These are phyloP conservation scores for Gentiana straminea DNA, from an alignment of 257 asterid genomes.

Conservation along the genomic window DNA sequence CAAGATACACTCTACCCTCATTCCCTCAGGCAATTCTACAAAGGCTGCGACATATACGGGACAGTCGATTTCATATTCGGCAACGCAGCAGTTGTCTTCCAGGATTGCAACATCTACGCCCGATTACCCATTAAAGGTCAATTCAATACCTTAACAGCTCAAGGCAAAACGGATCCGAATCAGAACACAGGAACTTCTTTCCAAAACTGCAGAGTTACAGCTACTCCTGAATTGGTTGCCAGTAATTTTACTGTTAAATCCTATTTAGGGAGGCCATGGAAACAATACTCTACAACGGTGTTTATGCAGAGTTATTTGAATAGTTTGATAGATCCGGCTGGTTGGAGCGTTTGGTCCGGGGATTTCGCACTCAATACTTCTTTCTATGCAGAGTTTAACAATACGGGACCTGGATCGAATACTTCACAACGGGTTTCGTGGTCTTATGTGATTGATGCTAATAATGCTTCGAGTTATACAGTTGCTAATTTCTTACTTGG, in stretches of 20 bases:
- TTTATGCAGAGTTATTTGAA: slow-evolving; percentile 43
- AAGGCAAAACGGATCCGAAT: slow-evolving; percentile 60
- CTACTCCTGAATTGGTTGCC: slow-evolving; percentile 38
- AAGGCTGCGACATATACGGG: slow-evolving; percentile 58
- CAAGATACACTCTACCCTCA: slow-evolving; percentile 68
- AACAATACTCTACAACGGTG: slow-evolving; percentile 51
- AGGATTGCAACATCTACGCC: slow-evolving; percentile 51
- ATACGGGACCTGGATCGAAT: slow-evolving; percentile 52
- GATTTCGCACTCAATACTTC: slow-evolving; percentile 59
- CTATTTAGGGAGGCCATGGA: slow-evolving; percentile 81
- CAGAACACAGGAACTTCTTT: slow-evolving; percentile 75
- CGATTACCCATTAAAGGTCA: slow-evolving; percentile 48
- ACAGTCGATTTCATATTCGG: slow-evolving; percentile 86
- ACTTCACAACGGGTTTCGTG: slow-evolving; percentile 46
- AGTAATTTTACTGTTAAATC: slow-evolving; percentile 19
- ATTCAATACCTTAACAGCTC: slow-evolving; percentile 68
- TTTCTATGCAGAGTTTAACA: slow-evolving; percentile 53
- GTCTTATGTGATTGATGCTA: slow-evolving; percentile 36
- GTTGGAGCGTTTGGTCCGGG: slow-evolving; percentile 63
- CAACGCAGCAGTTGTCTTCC: slow-evolving; percentile 56
- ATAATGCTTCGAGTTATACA: slow-evolving; percentile 49
- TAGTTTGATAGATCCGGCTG: slow-evolving; percentile 26
- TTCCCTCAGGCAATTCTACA: slow-evolving; percentile 69
- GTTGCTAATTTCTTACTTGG: slow-evolving; percentile 40
- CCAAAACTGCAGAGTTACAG: slow-evolving; percentile 42